These are phyloP conservation scores for Aspergillus niger DNA, from an alignment of 2,329 filamentous ascomycete genomes.

Conservation along the genomic window DNA sequence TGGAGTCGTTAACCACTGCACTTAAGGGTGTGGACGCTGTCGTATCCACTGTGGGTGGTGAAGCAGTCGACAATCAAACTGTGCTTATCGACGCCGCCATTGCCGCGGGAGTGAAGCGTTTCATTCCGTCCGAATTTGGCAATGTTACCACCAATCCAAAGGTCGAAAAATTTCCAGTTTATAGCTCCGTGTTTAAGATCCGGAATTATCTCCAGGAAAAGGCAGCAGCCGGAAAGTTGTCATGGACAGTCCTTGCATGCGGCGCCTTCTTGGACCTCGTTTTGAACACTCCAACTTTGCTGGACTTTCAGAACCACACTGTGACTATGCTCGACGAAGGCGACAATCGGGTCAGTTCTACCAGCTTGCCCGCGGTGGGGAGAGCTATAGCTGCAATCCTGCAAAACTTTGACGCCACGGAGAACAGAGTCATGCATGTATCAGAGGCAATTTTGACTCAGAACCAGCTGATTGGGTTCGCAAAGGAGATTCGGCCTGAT, in stretches of 20 bases:
- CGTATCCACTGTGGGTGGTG: not conserved
- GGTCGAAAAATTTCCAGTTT: not conserved
- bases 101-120: not conserved
- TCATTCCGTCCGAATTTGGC: not conserved
- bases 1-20: not conserved
- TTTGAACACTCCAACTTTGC: not conserved
- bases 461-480: not conserved
- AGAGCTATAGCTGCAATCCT: not conserved
- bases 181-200: not conserved
- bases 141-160: not conserved
- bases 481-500: not conserved
- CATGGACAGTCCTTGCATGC: not conserved
- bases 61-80: not conserved
- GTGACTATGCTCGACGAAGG: not conserved
- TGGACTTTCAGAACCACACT: conserved; percentile 2
- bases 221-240: not conserved
- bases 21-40: not conserved
- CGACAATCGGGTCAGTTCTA: not conserved
- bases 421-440: not conserved
- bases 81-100: not conserved
- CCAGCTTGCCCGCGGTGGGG: not conserved
- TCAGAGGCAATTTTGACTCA: not conserved
- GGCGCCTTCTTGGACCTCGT: not conserved
- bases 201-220: not conserved
- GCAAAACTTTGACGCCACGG: not conserved